These are phyloP conservation scores for Candida easanensis DNA, from an alignment of 805 yeast species.

Conservation along the genomic window DNA sequence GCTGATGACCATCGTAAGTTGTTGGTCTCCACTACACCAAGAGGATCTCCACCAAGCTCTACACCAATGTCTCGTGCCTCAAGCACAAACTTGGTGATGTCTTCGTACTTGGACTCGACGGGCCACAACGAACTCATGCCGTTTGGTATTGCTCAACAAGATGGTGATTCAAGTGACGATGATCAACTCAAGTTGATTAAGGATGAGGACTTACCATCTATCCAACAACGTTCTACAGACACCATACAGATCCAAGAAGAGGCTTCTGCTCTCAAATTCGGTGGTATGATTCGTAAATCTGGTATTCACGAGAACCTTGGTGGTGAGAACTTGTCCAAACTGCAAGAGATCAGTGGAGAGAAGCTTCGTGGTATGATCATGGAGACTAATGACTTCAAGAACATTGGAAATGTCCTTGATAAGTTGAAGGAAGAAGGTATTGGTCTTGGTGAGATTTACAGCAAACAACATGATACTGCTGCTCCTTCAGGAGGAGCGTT, in stretches of 20 bases:
- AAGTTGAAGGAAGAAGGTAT: slow-evolving; percentile 40
- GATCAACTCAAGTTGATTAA: slow-evolving; percentile 14
- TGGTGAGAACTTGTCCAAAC: slow-evolving; percentile 28
- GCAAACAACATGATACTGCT: slow-evolving; percentile 15
- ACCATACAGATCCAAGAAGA: slow-evolving; percentile 24
- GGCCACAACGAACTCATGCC: slow-evolving; percentile 37
- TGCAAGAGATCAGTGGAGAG: slow-evolving; percentile 32
- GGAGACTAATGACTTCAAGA: slow-evolving; percentile 36
- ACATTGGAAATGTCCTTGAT: slow-evolving; percentile 36
- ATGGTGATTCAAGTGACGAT: slow-evolving; percentile 28
- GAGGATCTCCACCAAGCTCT: slow-evolving; percentile 1
- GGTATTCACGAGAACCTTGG: slow-evolving; percentile 16
- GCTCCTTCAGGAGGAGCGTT: slow-evolving; percentile 3
- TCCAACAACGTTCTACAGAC: slow-evolving; percentile 14
- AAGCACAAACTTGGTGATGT: slow-evolving; percentile 21
- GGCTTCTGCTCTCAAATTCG: slow-evolving; percentile 22
- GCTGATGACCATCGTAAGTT: neutral
- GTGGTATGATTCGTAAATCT: slow-evolving; percentile 14
- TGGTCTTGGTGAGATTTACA: slow-evolving; percentile 32
- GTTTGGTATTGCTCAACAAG: slow-evolving; percentile 32
- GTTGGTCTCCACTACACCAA: neutral
- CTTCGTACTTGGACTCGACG: slow-evolving; percentile 26
- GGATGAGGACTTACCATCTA: slow-evolving; percentile 2
- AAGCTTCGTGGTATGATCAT: slow-evolving; percentile 34
- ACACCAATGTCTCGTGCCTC: slow-evolving; percentile 16